A percentile compares a stretch with the other conserved stretches of the same genome.
These are phyloP conservation scores for Ploettnerulaceae sp. DNA, from an alignment of 2,329 filamentous ascomycete species.

Conservation along the genomic window DNA sequence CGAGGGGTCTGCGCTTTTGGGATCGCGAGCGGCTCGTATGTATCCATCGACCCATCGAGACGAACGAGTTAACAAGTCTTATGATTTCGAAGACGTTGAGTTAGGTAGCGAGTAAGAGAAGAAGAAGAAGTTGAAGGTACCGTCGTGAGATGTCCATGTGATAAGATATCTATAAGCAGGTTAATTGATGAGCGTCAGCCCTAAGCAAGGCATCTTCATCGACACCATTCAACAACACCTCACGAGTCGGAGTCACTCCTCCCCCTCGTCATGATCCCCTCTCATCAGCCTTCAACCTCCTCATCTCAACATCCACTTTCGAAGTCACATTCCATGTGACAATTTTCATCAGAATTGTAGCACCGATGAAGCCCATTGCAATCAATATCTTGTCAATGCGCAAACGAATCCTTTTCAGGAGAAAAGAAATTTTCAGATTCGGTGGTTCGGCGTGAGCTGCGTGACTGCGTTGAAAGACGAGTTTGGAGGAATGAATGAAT, in stretches of 20 bases:
- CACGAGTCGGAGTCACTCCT: no score
- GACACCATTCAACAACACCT: slow-evolving; percentile 42
- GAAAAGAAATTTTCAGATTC: no score
- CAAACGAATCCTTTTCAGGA: no score
- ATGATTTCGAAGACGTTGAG: no score
- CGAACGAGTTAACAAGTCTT: neutral
- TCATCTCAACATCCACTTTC: slow-evolving; percentile 41
- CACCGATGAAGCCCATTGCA: slow-evolving; percentile 41
- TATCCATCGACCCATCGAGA: no score
- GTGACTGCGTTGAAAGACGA: no score
- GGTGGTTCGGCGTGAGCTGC: no score
- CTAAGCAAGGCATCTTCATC: no score
- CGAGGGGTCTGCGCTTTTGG: neutral
- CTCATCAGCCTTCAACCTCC: slow-evolving; percentile 39
- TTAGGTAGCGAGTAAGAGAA: neutral
- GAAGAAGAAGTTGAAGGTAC: neutral
- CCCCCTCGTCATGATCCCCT: slow-evolving; percentile 39
- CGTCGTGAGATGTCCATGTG: neutral
- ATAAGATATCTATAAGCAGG: no score
- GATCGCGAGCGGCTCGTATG: neutral
- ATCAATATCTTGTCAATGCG: no score
- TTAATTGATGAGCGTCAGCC: neutral
- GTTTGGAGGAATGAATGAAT: no score
- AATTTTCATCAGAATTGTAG: slow-evolving; percentile 39
- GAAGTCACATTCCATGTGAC: slow-evolving; percentile 44